These are phyloP conservation scores for Microstegium vimineum DNA, from an alignment of 176 grass and related monocot species.

Conservation along the genomic window DNA sequence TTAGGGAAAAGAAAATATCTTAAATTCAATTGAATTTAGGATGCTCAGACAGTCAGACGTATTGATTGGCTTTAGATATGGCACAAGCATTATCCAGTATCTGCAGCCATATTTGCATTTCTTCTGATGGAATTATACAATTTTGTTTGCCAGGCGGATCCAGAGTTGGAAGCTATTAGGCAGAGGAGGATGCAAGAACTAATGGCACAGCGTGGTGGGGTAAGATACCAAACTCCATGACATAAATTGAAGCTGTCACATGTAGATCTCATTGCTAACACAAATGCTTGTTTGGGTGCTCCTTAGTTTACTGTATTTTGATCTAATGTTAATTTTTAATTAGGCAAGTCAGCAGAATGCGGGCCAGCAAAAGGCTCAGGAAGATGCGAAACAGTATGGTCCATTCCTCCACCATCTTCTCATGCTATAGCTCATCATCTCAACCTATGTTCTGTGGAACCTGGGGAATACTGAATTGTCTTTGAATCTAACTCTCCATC, in stretches of 20 bases:
- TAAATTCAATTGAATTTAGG: not conserved
- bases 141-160: constrained; percentile 54
- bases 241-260: not conserved
- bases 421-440: not conserved
- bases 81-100: not conserved
- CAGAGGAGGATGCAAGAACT: constrained; percentile 87
- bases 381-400: constrained; percentile 71
- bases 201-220: constrained; percentile 64
- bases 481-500: not conserved
- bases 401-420: not conserved
- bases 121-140: not conserved
- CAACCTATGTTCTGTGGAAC: not conserved
- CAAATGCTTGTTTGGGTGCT: not conserved
- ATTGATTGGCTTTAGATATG: not conserved
- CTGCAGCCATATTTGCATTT: not conserved
- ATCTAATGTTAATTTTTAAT: constrained; percentile 5
- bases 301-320: not conserved
- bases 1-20: not conserved
- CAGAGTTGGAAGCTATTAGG: constrained; percentile 55
- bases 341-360: constrained; percentile 67
- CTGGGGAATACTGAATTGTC: not conserved
- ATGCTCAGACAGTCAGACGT: not conserved
- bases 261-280: not conserved
- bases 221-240: constrained; percentile 22
- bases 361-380: constrained; percentile 61